A percentile compares a stretch with the other conserved stretches of the same genome.
These are phyloP conservation scores for Tuber umbilicatum DNA, from an alignment of 495 filamentous ascomycete species.

Conservation along the genomic window DNA sequence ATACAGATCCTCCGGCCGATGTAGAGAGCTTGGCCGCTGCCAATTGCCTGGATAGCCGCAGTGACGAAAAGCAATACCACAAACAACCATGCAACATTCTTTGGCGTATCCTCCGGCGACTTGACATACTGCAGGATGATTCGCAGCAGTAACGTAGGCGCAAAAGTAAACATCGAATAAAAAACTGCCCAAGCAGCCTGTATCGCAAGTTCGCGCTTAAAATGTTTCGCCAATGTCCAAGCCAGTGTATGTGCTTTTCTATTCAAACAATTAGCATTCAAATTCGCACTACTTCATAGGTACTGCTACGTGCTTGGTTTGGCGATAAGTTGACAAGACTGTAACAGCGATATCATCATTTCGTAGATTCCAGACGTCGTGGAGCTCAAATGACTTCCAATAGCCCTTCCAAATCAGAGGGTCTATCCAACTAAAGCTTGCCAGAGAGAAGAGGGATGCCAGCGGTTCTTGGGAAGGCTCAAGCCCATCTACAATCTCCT, in stretches of 20 bases:
- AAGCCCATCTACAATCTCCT: constrained; percentile 80
- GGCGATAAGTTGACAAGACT: constrained; percentile 74
- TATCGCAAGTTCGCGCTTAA: constrained; percentile 64
- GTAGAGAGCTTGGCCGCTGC: constrained; percentile 82
- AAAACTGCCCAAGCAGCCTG: constrained; percentile 76
- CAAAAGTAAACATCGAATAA: constrained; percentile 75
- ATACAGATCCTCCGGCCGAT: constrained; percentile 92
- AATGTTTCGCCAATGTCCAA: constrained; percentile 76
- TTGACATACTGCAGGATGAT: constrained; percentile 91
- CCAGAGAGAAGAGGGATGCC: constrained; percentile 79
- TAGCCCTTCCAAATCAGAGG: constrained; percentile 86
- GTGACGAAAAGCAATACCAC: constrained; percentile 82
- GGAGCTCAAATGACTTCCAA: constrained; percentile 69
- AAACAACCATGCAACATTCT: constrained; percentile 92
- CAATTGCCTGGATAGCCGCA: constrained; percentile 67
- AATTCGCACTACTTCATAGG: constrained; percentile 6
- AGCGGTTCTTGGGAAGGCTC: constrained; percentile 77
- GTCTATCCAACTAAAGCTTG: constrained; percentile 88
- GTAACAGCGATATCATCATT: constrained; percentile 78
- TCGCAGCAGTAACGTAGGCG: constrained; percentile 82
- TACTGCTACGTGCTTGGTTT: constrained; percentile 43
- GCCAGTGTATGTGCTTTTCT: constrained; percentile 77
- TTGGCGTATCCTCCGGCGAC: constrained; percentile 65
- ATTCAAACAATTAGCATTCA: constrained; percentile 30
- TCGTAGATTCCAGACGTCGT: constrained; percentile 85